Evolutionary conservation across 345 rosid genomes (phyloP), one percentile per base, ranked within the genome.

Genomic region (Syzygium jambos): DNA sequence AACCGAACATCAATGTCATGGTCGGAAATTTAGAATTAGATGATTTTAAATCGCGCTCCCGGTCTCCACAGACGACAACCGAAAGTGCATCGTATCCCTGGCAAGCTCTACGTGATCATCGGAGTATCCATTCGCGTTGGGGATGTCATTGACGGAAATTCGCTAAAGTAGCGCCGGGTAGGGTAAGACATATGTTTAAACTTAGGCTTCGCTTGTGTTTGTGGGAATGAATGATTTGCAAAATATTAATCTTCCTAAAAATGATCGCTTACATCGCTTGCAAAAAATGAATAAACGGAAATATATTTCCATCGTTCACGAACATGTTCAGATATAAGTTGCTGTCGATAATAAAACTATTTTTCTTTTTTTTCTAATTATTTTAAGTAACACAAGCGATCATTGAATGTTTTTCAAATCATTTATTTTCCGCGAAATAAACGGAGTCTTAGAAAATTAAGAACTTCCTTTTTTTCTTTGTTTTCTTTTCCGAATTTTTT

Each of bases 191-290:
- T 5, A 30, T 30, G 22, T 65, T 68, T 68, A 30, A 17, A 30
- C 23, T 34, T 34, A 34, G 16, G 43, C 19, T 29, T 30, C 1
- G 0, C 30, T 30, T 68, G 41, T 68, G 43, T 68, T 68, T 16
- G 41, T 1, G 7, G 10, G 17, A 68, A 65, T 16, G 0, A 65
- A 4, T 0, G 2, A 65, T 68, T 29, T 30, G 12, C 30, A 65
- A 65, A 30, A 29, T 16, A 30, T 30, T 10, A 30, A 30, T 65
- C 30, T 68, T 65, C 3, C 19, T 30, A 7, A n/a, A 8, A n/a
- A 30, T 30, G 41, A 30, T 30, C 2, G 3, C 3, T 68, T 65
- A 65, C 30, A 30, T 17, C 0, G 10, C 3, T 30, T 30, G 30
- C 2, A 43, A 68, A 68, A 55, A 30, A 17, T 65, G 0, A 65